Base-by-base conservation (phyloP, 495 filamentous ascomycete species). In the Hypoxylon rickii region DNA sequence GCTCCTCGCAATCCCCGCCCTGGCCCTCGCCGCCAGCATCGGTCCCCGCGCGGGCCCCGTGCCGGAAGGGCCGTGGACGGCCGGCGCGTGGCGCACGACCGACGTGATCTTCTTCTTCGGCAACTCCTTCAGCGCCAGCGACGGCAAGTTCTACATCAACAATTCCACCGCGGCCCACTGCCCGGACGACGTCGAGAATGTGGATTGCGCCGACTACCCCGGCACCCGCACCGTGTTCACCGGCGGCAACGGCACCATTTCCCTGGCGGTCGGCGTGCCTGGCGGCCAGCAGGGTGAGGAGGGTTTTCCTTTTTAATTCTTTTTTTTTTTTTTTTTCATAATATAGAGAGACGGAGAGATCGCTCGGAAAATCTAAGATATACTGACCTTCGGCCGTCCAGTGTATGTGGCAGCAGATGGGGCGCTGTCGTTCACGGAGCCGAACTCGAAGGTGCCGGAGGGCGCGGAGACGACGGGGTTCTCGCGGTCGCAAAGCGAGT, bases 61-160 rank as follows among this genome's bases (percentile, higher is more conserved):
- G 1, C 49, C 45, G 3, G 34, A 47, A 0, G 62, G 41, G 7
- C 44, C 62, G 8, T 68, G 58, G 46, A 48, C 58, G 7, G 58
- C 58, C 13, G 55, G 63, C 2, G 58, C 55, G 6, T 68, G 65
- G 65, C 65, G 51, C 42, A 3, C 11, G 2, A 41, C 13, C 12
- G 56, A 39, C 20, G 37, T 57, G 34, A 0, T 26, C 10, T 46
- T 38, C 16, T 63, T 63, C 51, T 0, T n/a, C 16, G 58, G 55
- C 21, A 15, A 41, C 2, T 36, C 29, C 11, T 63, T 68, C 49
- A 66, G 61, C 20, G 66, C 66, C 29, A 64, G 45, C 42, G 59
- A 52, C 13, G 63, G 63, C 19, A 68, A 68, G 46, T 68, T 68
- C 50, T 68, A 29, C 39, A 32, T 68, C 22, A 48, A 64, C 53